Conservation (phyloP, 2,329 filamentous ascomycete species). For the Pseudogymnoascus sp. region DNA sequence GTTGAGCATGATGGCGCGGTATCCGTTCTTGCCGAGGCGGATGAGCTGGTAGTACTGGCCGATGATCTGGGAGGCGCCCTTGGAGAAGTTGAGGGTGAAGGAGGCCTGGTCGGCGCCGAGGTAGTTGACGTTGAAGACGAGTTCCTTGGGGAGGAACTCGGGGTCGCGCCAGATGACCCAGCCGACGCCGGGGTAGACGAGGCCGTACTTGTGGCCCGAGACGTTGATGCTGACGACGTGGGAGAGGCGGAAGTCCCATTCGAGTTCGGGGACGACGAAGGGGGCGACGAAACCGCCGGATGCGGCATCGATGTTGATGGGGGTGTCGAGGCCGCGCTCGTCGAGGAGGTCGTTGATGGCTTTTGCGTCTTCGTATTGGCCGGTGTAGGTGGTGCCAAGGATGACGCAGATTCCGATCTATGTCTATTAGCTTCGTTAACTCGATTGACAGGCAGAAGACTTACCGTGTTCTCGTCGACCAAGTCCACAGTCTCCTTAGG, state of each 20-base stretch:
- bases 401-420: slow-evolving; percentile 85
- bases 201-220: slow-evolving; percentile 81
- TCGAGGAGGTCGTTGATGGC: slow-evolving; percentile 81
- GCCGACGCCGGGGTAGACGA: slow-evolving; percentile 83
- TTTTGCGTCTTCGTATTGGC: slow-evolving; percentile 92
- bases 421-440: neutral
- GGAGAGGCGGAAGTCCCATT: slow-evolving; percentile 87
- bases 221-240: slow-evolving; percentile 92
- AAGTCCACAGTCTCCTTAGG: slow-evolving; percentile 52
- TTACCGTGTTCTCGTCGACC: slow-evolving; percentile 56
- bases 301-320: slow-evolving; percentile 91
- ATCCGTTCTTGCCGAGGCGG: slow-evolving; percentile 85
- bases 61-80: slow-evolving; percentile 88
- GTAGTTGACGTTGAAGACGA: slow-evolving; percentile 99
- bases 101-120: slow-evolving; percentile 90
- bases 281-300: slow-evolving; percentile 89
- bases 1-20: slow-evolving; percentile 89
- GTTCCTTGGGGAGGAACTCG: slow-evolving; percentile 73
- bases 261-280: slow-evolving; percentile 73
- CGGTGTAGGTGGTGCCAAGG: slow-evolving; percentile 87
- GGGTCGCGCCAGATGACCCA: slow-evolving; percentile 87
- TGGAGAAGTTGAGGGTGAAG: slow-evolving; percentile 96
- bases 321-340: slow-evolving; percentile 65
- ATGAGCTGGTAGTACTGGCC: slow-evolving; percentile 98
- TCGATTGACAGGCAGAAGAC: slow-evolving; percentile 41